These are phyloP conservation scores for Trichomonas vaginalis DNA, from an alignment of 208 protist genomes.

Conservation along the genomic window DNA sequence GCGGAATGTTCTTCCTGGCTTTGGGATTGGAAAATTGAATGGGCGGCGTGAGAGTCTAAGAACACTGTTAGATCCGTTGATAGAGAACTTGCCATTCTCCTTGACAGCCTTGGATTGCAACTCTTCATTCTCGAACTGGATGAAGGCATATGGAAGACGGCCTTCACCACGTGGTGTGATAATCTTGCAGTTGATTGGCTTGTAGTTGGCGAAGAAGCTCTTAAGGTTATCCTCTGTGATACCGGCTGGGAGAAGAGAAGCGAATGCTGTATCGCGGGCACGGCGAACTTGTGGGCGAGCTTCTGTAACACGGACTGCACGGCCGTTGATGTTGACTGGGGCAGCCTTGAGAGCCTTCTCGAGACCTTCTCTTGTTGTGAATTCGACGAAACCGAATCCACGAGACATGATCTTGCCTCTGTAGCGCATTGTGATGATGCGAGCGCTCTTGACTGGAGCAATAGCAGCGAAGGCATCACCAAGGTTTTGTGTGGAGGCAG, in stretches of 20 bases:
- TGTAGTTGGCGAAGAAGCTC: background rate
- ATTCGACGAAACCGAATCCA: background rate
- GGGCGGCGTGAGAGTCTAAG: background rate
- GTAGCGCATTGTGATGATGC: background rate
- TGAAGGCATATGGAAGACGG: background rate
- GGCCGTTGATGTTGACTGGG: background rate
- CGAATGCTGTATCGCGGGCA: background rate
- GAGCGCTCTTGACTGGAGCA: background rate
- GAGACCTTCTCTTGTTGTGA: background rate
- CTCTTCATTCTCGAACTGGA: background rate
- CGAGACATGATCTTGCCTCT: background rate
- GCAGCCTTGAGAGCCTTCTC: background rate
- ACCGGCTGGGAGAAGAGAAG: background rate
- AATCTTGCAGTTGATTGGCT: background rate
- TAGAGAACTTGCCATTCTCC: background rate
- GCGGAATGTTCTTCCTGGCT: background rate
- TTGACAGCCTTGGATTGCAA: background rate
- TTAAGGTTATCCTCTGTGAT: background rate
- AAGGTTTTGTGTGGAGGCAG: background rate
- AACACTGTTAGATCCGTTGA: background rate
- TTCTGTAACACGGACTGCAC: background rate
- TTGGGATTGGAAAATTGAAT: background rate
- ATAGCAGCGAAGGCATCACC: background rate
- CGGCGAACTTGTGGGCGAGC: background rate
- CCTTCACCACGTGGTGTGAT: background rate